phyloP scores from a whole-genome alignment of 2,329 filamentous ascomycete species.

The Diaporthe caulivora region DNA sequence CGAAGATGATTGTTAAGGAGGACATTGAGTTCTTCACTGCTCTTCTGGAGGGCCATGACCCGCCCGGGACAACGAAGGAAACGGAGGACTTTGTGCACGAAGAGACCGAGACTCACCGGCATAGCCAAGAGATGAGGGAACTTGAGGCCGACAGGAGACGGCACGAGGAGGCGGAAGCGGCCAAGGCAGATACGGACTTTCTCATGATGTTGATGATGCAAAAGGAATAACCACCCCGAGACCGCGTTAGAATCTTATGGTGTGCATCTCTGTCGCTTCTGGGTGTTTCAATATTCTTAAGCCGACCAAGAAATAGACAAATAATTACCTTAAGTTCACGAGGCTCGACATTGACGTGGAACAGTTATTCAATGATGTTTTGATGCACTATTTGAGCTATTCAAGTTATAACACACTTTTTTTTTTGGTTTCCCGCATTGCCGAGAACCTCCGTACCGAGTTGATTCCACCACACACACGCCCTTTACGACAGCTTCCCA shows the following conservation, averaged over 20 bases:
- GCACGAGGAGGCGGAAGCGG: conserved; percentile 41
- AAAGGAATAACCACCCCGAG: not conserved
- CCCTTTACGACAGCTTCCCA: conserved; percentile 42
- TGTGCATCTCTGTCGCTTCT: not conserved
- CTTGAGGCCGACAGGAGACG: conserved; percentile 1
- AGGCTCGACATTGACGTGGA: not conserved
- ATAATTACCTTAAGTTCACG: not conserved
- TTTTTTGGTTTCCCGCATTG: not conserved
- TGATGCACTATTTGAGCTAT: not conserved
- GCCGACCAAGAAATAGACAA: not conserved
- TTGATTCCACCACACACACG: not conserved
- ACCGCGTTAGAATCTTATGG: not conserved
- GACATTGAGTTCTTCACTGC: conserved; percentile 34
- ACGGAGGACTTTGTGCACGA: not conserved
- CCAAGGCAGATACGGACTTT: conserved; percentile 40
- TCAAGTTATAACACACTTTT: not conserved
- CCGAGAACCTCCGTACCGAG: not conserved
- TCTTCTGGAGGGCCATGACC: conserved; percentile 7
- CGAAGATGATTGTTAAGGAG: conserved; percentile 31
- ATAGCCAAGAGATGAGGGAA: not conserved
- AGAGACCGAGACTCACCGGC: conserved; percentile 6
- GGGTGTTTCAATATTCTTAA: not conserved
- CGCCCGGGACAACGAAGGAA: not conserved
- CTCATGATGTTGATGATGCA: conserved; percentile 30
- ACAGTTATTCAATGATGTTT: not conserved